Percentiles rank a stretch among this genome's conserved stretches.
These are phyloP conservation scores for Calamus simplicifolius DNA, from an alignment of 176 grass and related monocot genomes.

Conservation along the genomic window DNA sequence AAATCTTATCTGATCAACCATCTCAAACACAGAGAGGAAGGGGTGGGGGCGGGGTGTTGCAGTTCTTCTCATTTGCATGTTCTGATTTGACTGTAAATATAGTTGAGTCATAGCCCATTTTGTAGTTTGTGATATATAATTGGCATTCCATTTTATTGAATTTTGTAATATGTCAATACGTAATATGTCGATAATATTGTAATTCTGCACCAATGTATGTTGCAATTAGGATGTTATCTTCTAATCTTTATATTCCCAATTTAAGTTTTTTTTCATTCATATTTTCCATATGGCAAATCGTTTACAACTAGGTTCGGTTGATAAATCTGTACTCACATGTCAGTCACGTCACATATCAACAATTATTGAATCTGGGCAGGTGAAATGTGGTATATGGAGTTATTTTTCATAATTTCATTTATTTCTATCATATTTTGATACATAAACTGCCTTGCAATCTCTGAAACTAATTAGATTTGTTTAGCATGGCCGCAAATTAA, in stretches of 20 bases:
- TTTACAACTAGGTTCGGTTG: constrained; percentile 35
- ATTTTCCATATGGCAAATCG: constrained; percentile 11
- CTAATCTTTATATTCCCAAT: neutral
- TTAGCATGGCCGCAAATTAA: constrained; percentile 39
- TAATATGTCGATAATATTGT: too few species aligned
- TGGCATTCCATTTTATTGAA: too few species aligned
- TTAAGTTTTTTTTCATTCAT: neutral
- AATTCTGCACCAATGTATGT: neutral
- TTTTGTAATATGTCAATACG: too few species aligned
- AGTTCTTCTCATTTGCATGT: too few species aligned
- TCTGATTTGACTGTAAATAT: too few species aligned
- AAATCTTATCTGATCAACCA: too few species aligned
- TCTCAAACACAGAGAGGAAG: too few species aligned
- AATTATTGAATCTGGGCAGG: constrained; percentile 32
- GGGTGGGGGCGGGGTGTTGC: too few species aligned
- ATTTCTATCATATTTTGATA: neutral
- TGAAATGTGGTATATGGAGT: constrained; percentile 3
- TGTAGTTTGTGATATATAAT: too few species aligned
- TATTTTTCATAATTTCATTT: neutral
- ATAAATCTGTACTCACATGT: constrained; percentile 37
- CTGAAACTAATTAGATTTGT: constrained; percentile 45
- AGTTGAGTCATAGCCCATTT: too few species aligned
- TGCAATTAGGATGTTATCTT: neutral
- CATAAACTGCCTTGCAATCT: constrained; percentile 20
- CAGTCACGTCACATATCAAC: constrained; percentile 36